Conservation (phyloP, 306 rosid species). For the Amphicarpaea edgeworthii region DNA sequence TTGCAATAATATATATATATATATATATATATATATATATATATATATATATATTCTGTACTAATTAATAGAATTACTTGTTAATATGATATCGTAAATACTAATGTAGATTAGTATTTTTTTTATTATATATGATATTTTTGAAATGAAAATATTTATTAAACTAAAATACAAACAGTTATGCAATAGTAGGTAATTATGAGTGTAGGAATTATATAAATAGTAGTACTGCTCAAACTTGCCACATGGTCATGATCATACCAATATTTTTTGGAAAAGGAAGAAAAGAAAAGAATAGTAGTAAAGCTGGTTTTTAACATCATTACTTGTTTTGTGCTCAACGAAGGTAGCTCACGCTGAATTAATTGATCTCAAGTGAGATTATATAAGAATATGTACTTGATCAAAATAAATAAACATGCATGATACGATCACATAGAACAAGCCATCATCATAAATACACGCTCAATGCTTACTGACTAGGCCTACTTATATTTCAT, state of each 20-base stretch:
- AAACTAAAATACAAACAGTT: slow-evolving; percentile 1
- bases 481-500: slow-evolving; percentile 30
- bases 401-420: slow-evolving; percentile 36
- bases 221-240: slow-evolving; percentile 20
- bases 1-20: not conserved
- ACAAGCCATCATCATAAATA: slow-evolving; percentile 47
- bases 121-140: not conserved
- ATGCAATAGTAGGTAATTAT: slow-evolving; percentile 32
- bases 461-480: slow-evolving; percentile 42
- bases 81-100: too few species aligned
- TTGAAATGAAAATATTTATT: not conserved
- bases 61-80: too few species aligned
- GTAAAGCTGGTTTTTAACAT: slow-evolving; percentile 39
- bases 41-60: too few species aligned
- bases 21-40: too few species aligned
- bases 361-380: slow-evolving; percentile 47
- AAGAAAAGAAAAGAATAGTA: slow-evolving; percentile 3
- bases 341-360: slow-evolving; percentile 38
- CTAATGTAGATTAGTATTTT: too few species aligned
- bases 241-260: slow-evolving; percentile 45
- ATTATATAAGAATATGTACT: slow-evolving; percentile 44
- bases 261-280: slow-evolving; percentile 30
- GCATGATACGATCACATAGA: slow-evolving; percentile 21
- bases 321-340: slow-evolving; percentile 54
- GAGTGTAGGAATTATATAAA: slow-evolving; percentile 27